phyloP scores from a whole-genome alignment of 2,329 filamentous ascomycete species.

The Stagonosporopsis tanaceti region DNA sequence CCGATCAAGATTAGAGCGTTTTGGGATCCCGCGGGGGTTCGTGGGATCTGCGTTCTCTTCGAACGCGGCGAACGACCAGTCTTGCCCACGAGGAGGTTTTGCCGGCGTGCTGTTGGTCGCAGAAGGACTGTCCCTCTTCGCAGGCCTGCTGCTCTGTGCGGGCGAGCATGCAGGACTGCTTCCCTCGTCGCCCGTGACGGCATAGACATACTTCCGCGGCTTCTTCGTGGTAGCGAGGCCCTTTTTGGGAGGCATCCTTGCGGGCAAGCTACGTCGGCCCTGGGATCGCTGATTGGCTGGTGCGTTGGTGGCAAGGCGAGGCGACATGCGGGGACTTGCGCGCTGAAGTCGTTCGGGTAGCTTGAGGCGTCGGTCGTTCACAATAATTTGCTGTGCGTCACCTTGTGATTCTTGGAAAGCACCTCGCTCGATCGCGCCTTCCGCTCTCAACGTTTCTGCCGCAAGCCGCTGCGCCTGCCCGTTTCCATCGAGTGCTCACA shows the following conservation, averaged over 20 bases:
- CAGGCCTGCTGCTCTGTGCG: neutral
- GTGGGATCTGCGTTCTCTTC: constrained; percentile 23
- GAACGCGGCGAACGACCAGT: neutral
- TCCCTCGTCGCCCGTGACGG: constrained; percentile 23
- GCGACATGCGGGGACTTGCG: constrained; percentile 37
- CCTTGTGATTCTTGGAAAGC: constrained; percentile 8
- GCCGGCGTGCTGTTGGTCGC: neutral
- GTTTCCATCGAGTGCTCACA: constrained; percentile 20
- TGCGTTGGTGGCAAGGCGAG: constrained; percentile 35
- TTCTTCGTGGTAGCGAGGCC: constrained; percentile 37
- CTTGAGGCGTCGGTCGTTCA: constrained; percentile 19
- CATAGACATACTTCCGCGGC: constrained; percentile 22
- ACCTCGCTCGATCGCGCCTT: constrained; percentile 11
- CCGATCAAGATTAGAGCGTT: constrained; percentile 25
- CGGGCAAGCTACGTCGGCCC: constrained; percentile 20
- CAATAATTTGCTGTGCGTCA: constrained; percentile 17
- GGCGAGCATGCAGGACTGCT: neutral
- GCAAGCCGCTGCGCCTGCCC: constrained; percentile 30
- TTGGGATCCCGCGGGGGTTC: constrained; percentile 27
- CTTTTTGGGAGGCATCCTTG: constrained; percentile 33
- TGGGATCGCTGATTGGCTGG: constrained; percentile 31
- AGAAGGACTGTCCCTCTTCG: neutral
- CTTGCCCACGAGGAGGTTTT: neutral
- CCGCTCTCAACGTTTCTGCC: constrained; percentile 12
- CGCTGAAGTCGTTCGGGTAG: constrained; percentile 31